Evolutionary conservation across 2,329 filamentous ascomycete species (phyloP), one percentile per base, ranked within the genome.

Genomic region (Rutstroemia sydowiana): DNA sequence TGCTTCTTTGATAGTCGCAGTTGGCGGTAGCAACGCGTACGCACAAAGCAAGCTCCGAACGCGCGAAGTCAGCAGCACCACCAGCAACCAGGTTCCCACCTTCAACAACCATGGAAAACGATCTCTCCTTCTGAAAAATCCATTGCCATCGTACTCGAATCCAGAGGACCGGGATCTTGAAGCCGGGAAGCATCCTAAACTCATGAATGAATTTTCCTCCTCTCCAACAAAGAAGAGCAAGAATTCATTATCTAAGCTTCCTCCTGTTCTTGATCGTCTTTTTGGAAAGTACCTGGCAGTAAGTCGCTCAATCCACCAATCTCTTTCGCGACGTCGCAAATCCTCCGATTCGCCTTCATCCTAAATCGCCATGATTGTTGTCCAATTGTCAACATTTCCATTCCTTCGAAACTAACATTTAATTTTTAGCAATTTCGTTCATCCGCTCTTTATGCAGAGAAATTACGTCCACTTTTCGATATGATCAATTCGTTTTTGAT

Each of bases 11-110:
- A 45, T 55, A 14, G 53, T 63, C 9, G 55, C 54, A 36, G 55
- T 63, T 8, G 61, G 61, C 1, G 59, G 59, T 7, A 51, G 44
- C 5, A 57, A 53, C 36, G 59, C 59, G 9, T 51, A 45, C 51
- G 40, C 51, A 40, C 55, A 53, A 43, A 26, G 37, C 14, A 42
- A 23, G n/a, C n/a, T 43, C 14, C 20, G 21, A 2, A 14, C 5
- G 13, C 18, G 13, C 23, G 14, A 43, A 13, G 16, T 23, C 23
- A 34, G 23, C 9, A 26, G 3, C 8, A 31, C 14, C 10, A n/a
- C 13, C 16, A 5, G 18, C 9, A 10, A 20, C 9, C 31, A 45
- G 31, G 5, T 21, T 9, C 13, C 30, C 14, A 20, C 9, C 20
- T 11, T 4, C 5, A 23, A 21, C 9, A 5, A 13, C 10, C 16